Evolutionary conservation across 1,284 basidiomycete species (phyloP).

Genomic region (Veloboletus limbatus): DNA sequence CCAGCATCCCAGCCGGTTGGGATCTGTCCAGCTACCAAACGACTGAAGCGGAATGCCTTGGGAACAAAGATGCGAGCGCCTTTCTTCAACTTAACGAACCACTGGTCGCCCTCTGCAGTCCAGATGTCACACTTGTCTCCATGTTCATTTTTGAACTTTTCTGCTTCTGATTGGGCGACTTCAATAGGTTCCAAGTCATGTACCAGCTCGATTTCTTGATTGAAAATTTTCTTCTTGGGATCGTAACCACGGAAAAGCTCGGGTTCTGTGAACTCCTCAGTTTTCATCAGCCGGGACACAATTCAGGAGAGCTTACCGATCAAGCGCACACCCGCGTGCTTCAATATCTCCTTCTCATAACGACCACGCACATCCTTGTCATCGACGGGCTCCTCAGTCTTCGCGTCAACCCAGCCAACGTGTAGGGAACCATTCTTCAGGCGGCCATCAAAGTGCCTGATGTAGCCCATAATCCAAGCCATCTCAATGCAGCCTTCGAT

Average conservation of each 20-base stretch:
- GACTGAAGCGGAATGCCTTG: conserved; percentile 94
- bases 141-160: conserved; percentile 96
- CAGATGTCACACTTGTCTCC: conserved; percentile 96
- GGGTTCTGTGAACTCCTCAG: conserved; percentile 62
- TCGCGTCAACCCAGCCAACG: conserved; percentile 97
- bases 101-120: conserved; percentile 87
- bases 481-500: conserved; percentile 98
- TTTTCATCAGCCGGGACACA: not conserved
- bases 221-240: conserved; percentile 95
- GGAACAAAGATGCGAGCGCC: conserved; percentile 92
- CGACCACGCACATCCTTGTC: conserved; percentile 94
- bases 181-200: conserved; percentile 98
- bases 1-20: conserved; percentile 97
- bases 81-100: conserved; percentile 99
- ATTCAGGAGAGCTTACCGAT: conserved; percentile 63
- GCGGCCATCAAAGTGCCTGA: conserved; percentile 97
- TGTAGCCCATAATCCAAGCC: conserved; percentile 99
- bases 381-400: conserved; percentile 94
- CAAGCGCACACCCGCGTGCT: conserved; percentile 91
- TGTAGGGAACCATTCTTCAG: conserved; percentile 90
- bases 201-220: conserved; percentile 94
- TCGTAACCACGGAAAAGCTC: conserved; percentile 98
- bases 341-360: conserved; percentile 93
- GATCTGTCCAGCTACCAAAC: conserved; percentile 93
- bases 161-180: conserved; percentile 86